phyloP scores from a whole-genome alignment of 108 stramenopile species.

The Skeletonema marinoi region DNA sequence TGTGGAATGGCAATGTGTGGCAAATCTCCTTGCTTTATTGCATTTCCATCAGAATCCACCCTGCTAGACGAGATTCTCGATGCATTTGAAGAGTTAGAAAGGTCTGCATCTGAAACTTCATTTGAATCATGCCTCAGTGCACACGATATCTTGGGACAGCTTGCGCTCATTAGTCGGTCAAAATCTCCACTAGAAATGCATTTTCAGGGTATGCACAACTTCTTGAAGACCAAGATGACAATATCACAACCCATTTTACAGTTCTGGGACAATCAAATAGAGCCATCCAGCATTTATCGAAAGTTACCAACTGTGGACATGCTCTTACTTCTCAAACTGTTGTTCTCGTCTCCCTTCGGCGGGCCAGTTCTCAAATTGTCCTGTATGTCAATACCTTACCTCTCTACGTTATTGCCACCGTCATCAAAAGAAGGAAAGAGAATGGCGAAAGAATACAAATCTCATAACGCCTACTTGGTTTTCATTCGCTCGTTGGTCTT shows the following conservation, averaged over 20 bases:
- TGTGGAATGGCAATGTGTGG: slow-evolving; percentile 50
- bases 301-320: slow-evolving; percentile 42
- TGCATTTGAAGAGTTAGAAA: slow-evolving; percentile 15
- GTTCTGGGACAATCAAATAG: slow-evolving; percentile 11
- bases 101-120: neutral
- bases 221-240: slow-evolving; percentile 3
- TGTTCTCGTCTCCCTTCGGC: slow-evolving; percentile 49
- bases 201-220: slow-evolving; percentile 12
- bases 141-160: slow-evolving; percentile 34
- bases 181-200: neutral
- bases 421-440: slow-evolving; percentile 26
- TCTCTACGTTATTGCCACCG: slow-evolving; percentile 23
- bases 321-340: slow-evolving; percentile 51
- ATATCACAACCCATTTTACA: slow-evolving; percentile 32
- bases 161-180: slow-evolving; percentile 15
- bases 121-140: slow-evolving; percentile 7
- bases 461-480: slow-evolving; percentile 58
- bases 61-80: slow-evolving; percentile 12
- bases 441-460: slow-evolving; percentile 48
- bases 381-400: slow-evolving; percentile 33
- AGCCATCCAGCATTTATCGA: neutral
- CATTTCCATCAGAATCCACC: slow-evolving; percentile 20
- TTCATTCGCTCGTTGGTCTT: slow-evolving; percentile 54
- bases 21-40: slow-evolving; percentile 37
- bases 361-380: slow-evolving; percentile 43